Conservation (phyloP, 495 filamentous ascomycete species). For the Chaetomium tenue region DNA sequence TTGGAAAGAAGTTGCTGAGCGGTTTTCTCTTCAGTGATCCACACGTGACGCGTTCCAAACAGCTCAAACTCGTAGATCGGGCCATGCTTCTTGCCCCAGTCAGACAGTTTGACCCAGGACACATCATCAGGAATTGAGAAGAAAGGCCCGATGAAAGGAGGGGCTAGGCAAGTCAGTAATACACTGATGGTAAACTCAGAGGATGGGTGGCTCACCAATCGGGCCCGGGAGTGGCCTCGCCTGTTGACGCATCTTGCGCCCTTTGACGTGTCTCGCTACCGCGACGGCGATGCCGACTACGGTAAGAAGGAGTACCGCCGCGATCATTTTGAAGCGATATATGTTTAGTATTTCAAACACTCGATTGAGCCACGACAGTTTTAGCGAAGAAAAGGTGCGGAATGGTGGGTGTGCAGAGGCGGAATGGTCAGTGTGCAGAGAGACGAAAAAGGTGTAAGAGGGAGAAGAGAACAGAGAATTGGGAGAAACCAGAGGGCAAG, state of each 20-base stretch:
- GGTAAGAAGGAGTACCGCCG: conserved; percentile 1
- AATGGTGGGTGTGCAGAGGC: too few relatives aligned
- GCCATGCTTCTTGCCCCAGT: conserved; percentile 62
- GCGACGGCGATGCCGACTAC: conserved; percentile 3
- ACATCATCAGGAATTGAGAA: conserved; percentile 55
- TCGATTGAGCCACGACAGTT: too few relatives aligned
- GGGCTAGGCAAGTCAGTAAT: conserved; percentile 28
- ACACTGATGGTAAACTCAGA: neutral
- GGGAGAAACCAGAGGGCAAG: too few relatives aligned
- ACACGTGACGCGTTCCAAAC: conserved; percentile 56
- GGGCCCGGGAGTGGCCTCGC: conserved; percentile 26
- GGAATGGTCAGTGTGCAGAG: too few relatives aligned
- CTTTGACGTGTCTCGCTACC: conserved; percentile 13
- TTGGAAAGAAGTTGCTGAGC: conserved; percentile 61
- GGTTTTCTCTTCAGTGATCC: conserved; percentile 57
- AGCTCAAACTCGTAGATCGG: conserved; percentile 61
- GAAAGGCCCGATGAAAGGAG: conserved; percentile 57
- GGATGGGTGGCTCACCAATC: neutral
- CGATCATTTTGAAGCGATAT: neutral
- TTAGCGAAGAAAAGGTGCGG: too few relatives aligned
- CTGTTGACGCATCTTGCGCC: conserved; percentile 17
- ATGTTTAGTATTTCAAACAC: too few relatives aligned
- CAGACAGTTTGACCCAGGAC: conserved; percentile 58
- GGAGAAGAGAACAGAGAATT: too few relatives aligned
- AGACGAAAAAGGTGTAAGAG: too few relatives aligned